Base-by-base conservation (phyloP, 2,329 filamentous ascomycete species). In the Hypoxylon sp. region DNA sequence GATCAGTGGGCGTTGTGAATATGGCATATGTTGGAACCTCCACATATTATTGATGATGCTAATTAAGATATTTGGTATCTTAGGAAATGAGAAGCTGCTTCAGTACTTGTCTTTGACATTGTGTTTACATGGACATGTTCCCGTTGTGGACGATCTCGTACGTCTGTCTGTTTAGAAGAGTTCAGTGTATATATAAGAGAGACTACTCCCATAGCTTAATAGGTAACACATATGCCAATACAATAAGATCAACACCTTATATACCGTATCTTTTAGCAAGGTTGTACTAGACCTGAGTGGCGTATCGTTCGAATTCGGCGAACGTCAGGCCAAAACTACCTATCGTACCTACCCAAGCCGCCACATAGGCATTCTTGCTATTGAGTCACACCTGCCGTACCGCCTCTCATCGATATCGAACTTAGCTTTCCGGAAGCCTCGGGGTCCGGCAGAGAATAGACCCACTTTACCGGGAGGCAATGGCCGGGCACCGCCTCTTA, bases 401-500 rank as follows among this genome's bases (percentile, higher is more conserved):
- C 17, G 39, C 39, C 39, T 44, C 39, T n/a, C 39, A 19, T 42
- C 8, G 39, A 9, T 24, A 8, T 29, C 54, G 54, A 42, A n/a
- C 54, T 56, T 42, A 56, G 54, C 39, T 26, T 47, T 56, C 54
- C 54, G 54, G 54, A 8, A 46, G n/a, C 29, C 26, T 47, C 54
- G 54, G 54, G 39, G 54, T 19, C 42, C 42, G 54, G 24, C 14
- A 47, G 39, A n/a, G 17, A 3, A 35, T 5, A 10, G 46, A 14
- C 10, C 56, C 56, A 51, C 46, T 59, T 51, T 59, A 51, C 14
- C 56, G 46, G 56, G 14, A 29, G 35, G 9, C 31, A 9, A 9
- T 51, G 14, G n/a, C 35, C 56, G 46, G 56, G 22, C 33, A 51
- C n/a, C 13, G 47, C 47, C 47, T 37, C 44, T 19, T 29, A 11